Conservation (phyloP, 768 basidiomycete species). For the Mycena olivaceomarginata region DNA sequence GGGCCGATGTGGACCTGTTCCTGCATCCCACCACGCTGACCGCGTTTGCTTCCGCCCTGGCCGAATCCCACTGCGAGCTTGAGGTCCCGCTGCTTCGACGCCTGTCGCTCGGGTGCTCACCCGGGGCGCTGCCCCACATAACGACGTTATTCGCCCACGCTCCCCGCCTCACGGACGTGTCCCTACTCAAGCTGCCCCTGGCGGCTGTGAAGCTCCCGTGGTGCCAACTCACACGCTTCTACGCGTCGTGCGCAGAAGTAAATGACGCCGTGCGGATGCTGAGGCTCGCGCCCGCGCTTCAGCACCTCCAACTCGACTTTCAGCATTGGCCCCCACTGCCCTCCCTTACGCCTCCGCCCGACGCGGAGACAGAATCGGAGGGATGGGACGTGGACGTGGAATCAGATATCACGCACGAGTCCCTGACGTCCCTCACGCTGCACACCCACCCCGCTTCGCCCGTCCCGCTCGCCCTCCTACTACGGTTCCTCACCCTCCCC, state of each 20-base stretch:
- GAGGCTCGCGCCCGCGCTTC: no score
- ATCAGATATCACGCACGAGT: no score
- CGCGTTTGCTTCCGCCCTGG: background rate
- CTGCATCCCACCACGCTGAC: background rate
- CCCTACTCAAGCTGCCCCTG: slow-evolving; percentile 14
- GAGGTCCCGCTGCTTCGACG: slow-evolving; percentile 16
- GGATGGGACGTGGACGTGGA: no score
- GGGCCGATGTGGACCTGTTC: background rate
- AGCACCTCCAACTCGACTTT: no score
- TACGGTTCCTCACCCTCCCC: background rate
- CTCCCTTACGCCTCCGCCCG: slow-evolving; percentile 5
- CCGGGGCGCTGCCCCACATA: background rate
- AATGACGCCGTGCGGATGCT: background rate
- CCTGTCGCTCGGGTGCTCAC: background rate
- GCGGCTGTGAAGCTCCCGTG: slow-evolving; percentile 12
- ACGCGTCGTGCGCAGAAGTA: background rate
- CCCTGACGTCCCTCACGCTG: no score
- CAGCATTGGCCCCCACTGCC: background rate
- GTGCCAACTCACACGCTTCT: background rate
- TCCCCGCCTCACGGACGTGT: slow-evolving; percentile 15
- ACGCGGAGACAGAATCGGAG: no score
- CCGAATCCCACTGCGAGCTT: background rate
- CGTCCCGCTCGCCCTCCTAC: background rate
- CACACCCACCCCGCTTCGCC: background rate
- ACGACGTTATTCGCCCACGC: background rate